Evolutionary conservation across 495 filamentous ascomycete genomes (phyloP).

Genomic region (Thermothielavioides terrestris): DNA sequence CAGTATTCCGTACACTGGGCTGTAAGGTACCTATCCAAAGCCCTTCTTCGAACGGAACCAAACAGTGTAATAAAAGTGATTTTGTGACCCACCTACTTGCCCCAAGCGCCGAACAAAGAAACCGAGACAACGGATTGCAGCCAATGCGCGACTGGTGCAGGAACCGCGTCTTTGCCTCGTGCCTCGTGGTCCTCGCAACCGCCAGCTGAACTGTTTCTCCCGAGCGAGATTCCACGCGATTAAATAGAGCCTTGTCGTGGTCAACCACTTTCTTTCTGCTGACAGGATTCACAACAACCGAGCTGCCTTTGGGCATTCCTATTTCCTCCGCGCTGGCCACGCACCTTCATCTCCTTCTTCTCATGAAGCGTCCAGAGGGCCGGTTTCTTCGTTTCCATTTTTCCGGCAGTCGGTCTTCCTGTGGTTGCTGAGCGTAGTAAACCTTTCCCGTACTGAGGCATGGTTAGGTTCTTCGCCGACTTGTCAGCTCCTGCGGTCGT

Average conservation of each 20-base stretch:
- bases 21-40: too few species aligned
- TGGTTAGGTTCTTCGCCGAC: neutral
- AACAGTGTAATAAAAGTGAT: too few species aligned
- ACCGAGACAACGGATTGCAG: neutral
- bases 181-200: too few species aligned
- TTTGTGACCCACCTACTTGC: too few species aligned
- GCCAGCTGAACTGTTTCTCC: too few species aligned
- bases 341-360: neutral
- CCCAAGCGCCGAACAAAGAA: too few species aligned
- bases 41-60: too few species aligned
- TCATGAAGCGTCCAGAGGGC: neutral
- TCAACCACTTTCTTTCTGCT: neutral
- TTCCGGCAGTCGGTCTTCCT: neutral
- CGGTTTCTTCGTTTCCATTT: neutral
- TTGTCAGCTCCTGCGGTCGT: neutral
- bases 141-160: too few species aligned
- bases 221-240: too few species aligned
- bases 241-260: too few species aligned
- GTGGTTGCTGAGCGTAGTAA: neutral
- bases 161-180: too few species aligned
- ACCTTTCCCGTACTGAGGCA: neutral
- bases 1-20: too few species aligned
- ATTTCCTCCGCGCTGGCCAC: neutral
- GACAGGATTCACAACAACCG: neutral
- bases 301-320: neutral